A percentile compares a stretch with the other conserved stretches of the same genome.
These are phyloP conservation scores for Saccharomycopsis fermentans DNA, from an alignment of 805 yeast genomes.

Conservation along the genomic window DNA sequence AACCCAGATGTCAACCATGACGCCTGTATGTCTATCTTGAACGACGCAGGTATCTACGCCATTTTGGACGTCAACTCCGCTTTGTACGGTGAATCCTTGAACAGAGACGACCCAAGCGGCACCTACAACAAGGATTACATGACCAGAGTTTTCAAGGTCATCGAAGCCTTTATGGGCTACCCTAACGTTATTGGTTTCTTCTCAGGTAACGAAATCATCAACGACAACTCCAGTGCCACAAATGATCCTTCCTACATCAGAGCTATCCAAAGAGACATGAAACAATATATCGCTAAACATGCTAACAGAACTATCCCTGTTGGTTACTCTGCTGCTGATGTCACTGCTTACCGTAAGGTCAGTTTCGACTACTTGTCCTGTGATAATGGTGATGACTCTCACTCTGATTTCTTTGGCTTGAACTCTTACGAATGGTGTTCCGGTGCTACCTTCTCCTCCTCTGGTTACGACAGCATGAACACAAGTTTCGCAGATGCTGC, in stretches of 20 bases:
- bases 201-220: constrained; percentile 87
- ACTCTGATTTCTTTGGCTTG: constrained; percentile 86
- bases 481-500: constrained; percentile 47
- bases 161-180: constrained; percentile 75
- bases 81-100: constrained; percentile 49
- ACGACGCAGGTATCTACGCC: constrained; percentile 86
- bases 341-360: constrained; percentile 53
- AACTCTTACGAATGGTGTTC: constrained; percentile 97
- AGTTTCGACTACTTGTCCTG: constrained; percentile 79
- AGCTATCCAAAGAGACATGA: constrained; percentile 89
- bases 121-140: constrained; percentile 65
- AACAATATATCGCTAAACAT: constrained; percentile 60
- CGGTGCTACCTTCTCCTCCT: constrained; percentile 45
- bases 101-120: constrained; percentile 60
- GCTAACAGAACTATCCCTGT: constrained; percentile 76
- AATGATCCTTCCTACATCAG: constrained; percentile 69
- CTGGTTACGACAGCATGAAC: constrained; percentile 61
- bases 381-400: constrained; percentile 44
- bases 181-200: constrained; percentile 83
- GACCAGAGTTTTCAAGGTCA: constrained; percentile 70
- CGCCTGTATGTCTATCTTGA: constrained; percentile 82
- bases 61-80: constrained; percentile 81
- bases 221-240: constrained; percentile 58
- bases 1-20: constrained; percentile 83
- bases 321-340: constrained; percentile 95